Base-by-base conservation (phyloP, 2,329 filamentous ascomycete species). In the Tolypocladium ovalisporum region DNA sequence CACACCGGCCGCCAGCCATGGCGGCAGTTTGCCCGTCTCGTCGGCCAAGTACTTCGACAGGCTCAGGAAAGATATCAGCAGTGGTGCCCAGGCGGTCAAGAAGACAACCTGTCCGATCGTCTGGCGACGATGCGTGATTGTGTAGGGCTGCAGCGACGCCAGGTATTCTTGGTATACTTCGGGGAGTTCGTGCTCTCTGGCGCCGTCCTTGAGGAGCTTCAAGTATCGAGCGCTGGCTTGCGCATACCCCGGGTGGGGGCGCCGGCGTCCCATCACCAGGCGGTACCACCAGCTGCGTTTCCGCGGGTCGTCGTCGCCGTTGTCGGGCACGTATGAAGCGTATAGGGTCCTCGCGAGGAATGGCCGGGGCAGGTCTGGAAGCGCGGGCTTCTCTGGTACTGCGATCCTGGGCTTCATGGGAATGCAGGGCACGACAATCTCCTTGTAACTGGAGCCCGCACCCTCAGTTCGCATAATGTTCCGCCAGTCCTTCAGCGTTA, bases 391-490 rank as follows among this genome's bases (percentile, higher is more conserved):
- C 56, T 85, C 78, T 0, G 90, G 87, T 0, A 94, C 81, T 0
- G 79, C 75, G 13, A 80, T 68, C 4, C 78, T 74, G 15, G 79
- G 73, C 0, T 84, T 78, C 10, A 97, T 80, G 0, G 85, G 78
- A 61, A 90, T 78, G 71, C 93, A 97, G 34, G 87, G 84, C 15
- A 96, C 85, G 0, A 90, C 68, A 13, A 96, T 83, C 68, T 97
- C 91, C 57, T 86, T 77, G 75, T 99, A 99, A n/a, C 86, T 81
- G 2, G 85, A 75, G 22, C 92, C 92, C 36, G 89, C 92, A 55
- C 93, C 93, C 70, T 99, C 94, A 6, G 92, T 97, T 6, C 86
- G 86, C 60, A 97, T 87, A 64, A 99, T 96, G 59, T 83, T 88
- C 8, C 85, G 81, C 69, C 89, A 99, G 74, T 99, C 94, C 49